Percentiles rank a stretch among this genome's conserved stretches.
phyloP scores from a whole-genome alignment of 2,329 filamentous ascomycete genomes.

The Colletotrichum chrysophilum region DNA sequence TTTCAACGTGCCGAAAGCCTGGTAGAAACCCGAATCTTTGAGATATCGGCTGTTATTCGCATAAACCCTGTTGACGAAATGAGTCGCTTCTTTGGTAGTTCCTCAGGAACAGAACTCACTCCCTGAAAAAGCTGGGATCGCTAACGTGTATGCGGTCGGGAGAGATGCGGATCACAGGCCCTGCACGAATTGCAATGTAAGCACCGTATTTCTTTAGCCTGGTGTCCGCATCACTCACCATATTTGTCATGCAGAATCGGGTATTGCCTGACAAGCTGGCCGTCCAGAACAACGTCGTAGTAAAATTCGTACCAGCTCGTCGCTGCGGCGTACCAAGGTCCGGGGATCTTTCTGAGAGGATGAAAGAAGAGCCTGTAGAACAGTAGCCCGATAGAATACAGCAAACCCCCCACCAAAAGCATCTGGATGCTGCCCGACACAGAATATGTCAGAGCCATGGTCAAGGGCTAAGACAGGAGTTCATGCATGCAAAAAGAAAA shows the following conservation, averaged over 20 bases:
- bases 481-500: neutral
- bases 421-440: neutral
- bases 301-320: conserved; percentile 31
- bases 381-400: neutral
- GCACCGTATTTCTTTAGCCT: neutral
- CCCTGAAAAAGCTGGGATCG: neutral
- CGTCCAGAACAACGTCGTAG: neutral
- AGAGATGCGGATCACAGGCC: neutral
- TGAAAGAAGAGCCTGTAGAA: conserved; percentile 32
- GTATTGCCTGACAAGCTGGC: neutral
- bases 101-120: neutral
- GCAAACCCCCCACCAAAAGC: neutral
- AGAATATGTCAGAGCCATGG: neutral
- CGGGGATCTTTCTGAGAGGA: conserved; percentile 32
- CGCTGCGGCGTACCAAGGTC: conserved; percentile 30
- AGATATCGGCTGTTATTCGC: neutral
- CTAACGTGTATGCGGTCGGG: neutral
- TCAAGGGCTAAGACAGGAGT: neutral
- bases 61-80: neutral
- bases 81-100: neutral
- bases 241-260: neutral
- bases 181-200: neutral
- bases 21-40: neutral
- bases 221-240: neutral
- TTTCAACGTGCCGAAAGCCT: neutral